Percentiles rank a stretch among this genome's conserved stretches.
These are phyloP conservation scores for Trichodelitschia bisporula DNA, from an alignment of 495 filamentous ascomycete species.

Conservation along the genomic window DNA sequence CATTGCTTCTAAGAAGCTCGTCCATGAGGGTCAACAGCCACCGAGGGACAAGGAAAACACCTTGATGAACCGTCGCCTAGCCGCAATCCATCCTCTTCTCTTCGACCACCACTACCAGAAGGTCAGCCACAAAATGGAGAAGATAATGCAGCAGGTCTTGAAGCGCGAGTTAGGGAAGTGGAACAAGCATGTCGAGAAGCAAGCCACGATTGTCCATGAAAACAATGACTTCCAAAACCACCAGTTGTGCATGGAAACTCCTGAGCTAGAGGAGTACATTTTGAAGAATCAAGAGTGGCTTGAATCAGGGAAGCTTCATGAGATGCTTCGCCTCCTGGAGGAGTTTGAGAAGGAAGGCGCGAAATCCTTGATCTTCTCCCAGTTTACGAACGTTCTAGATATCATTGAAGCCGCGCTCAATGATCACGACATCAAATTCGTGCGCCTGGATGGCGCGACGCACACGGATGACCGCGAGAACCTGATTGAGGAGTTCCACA, in stretches of 20 bases:
- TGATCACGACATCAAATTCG: constrained; percentile 43
- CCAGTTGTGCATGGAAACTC: too few species aligned
- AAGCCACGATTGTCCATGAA: too few species aligned
- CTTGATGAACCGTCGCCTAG: constrained; percentile 77
- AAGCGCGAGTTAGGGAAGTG: too few species aligned
- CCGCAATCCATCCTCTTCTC: constrained; percentile 77
- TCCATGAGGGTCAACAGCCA: too few species aligned
- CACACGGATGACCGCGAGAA: constrained; percentile 62
- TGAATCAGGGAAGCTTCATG: constrained; percentile 72
- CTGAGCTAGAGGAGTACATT: too few species aligned
- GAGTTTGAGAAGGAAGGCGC: constrained; percentile 63
- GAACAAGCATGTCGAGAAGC: too few species aligned
- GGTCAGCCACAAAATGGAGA: constrained; percentile 41
- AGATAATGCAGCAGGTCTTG: too few species aligned
- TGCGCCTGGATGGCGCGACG: constrained; percentile 67
- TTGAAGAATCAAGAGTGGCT: too few species aligned
- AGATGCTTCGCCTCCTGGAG: constrained; percentile 45
- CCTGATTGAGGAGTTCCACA: constrained; percentile 65
- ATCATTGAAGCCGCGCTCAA: constrained; percentile 66
- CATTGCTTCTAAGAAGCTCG: constrained; percentile 20
- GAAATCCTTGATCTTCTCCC: constrained; percentile 67
- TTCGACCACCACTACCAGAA: too few species aligned
- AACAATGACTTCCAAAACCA: too few species aligned
- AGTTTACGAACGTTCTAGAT: constrained; percentile 79
- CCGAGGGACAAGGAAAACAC: constrained; percentile 36